These are phyloP conservation scores for Pseudopyrenochaeta lycopersici DNA, from an alignment of 2,329 filamentous ascomycete species.

Conservation along the genomic window DNA sequence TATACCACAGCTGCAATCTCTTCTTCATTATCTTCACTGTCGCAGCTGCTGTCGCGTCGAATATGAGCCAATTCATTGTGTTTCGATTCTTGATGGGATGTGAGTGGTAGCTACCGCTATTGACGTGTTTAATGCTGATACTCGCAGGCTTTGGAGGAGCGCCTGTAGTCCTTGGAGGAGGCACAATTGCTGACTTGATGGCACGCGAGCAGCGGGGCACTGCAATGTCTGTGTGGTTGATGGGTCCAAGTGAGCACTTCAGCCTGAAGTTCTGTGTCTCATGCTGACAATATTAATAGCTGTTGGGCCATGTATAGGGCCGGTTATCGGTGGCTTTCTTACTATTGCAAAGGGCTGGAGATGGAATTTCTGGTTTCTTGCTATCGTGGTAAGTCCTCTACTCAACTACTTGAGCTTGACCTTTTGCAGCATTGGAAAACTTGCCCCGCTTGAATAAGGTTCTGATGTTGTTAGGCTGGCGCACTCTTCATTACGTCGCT, in stretches of 20 bases:
- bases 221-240: conserved; percentile 51
- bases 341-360: conserved; percentile 60
- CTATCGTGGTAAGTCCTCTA: conserved; percentile 49
- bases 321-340: conserved; percentile 62
- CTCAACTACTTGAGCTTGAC: neutral
- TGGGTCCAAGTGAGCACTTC: conserved; percentile 52
- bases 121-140: no score
- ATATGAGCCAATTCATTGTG: conserved; percentile 63
- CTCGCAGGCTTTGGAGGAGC: conserved; percentile 47
- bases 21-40: conserved; percentile 71
- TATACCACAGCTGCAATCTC: conserved; percentile 66
- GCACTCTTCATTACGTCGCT: conserved; percentile 51
- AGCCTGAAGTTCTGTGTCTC: neutral
- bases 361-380: conserved; percentile 63
- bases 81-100: conserved; percentile 64
- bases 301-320: conserved; percentile 47
- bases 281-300: conserved; percentile 27
- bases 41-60: conserved; percentile 69
- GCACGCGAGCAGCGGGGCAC: conserved; percentile 45
- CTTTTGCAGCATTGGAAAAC: no score
- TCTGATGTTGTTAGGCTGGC: conserved; percentile 34
- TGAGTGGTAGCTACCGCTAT: no score
- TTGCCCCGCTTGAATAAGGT: no score
- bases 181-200: conserved; percentile 52
- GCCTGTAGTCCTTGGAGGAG: conserved; percentile 50